Evolutionary conservation across 257 asterid species (phyloP), one percentile per base, ranked within the genome.

Genomic region (Lithospermum erythrorhizon): DNA sequence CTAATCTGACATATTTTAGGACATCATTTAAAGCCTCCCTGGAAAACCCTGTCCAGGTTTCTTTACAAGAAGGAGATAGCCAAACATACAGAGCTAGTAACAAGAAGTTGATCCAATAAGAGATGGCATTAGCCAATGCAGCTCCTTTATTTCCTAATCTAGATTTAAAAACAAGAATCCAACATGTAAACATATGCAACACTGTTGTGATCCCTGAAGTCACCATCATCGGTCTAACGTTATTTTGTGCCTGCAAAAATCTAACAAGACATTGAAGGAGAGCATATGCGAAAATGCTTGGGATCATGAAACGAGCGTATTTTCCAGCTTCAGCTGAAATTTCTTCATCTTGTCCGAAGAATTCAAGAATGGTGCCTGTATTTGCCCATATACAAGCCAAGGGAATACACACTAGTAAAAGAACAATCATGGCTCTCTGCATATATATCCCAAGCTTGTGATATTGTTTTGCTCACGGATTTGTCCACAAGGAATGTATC

Each of bases 401-500:
- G 30, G 95, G 94, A 61, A 89, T 59, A 75, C 87, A 66, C 0
- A 82, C 86, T 1, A 89, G 77, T 23, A 78, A 24, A 30, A 82
- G 81, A 41, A 84, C 79, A 6, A 84, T 16, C 83, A 79, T 81
- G 49, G 95, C 95, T 70, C 97, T 75, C 76, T 86, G 95, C 87
- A 78, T 76, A 64, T 86, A 89, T 41, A 89, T 80, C 10, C 97
- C 97, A 0, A 89, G 75, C 94, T 86, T 79, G 56, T 78, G 95
- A 61, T 86, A 81, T 62, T 84, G 94, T 75, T 81, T 84, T 23
- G 94, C 97, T 94, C 95, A 59, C 78, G 79, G 1, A 91, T 75
- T 61, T 89, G 97, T 1, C 95, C 97, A 30, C 94, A 89, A n/a
- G n/a, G 21, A 89, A 68, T 4, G 97, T 89, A 74, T 89, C 97